Evolutionary conservation across 805 yeast species (phyloP).

Genomic region (Lachancea nothofagi): DNA sequence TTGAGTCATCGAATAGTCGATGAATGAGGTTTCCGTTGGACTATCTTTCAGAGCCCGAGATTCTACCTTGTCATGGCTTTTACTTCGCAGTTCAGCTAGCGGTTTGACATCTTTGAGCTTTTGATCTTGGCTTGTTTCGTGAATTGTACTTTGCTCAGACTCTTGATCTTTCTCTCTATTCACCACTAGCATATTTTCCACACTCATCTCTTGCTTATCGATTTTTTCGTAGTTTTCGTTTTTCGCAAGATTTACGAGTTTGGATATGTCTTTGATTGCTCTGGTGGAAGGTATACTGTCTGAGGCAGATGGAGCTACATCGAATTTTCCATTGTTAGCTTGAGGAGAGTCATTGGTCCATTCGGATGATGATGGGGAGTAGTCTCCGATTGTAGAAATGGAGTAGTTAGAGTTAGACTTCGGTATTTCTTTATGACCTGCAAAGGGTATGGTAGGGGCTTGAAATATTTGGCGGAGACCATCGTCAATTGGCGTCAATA

Average conservation of each 20-base stretch:
- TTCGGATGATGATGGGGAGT: slow-evolving; percentile 43
- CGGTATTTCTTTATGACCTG: slow-evolving; percentile 19
- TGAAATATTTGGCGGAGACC: slow-evolving; percentile 24
- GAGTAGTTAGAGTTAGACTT: slow-evolving; percentile 32
- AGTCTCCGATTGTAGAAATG: slow-evolving; percentile 41
- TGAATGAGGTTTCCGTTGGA: not conserved
- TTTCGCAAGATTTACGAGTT: slow-evolving; percentile 25
- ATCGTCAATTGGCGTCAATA: slow-evolving; percentile 12
- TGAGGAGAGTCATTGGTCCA: slow-evolving; percentile 39
- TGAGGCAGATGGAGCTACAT: slow-evolving; percentile 8
- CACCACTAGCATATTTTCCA: too few species aligned
- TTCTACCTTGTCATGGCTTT: too few species aligned
- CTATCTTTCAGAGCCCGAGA: too few species aligned
- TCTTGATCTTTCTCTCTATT: too few species aligned
- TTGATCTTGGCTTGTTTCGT: too few species aligned
- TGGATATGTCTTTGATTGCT: slow-evolving; percentile 39
- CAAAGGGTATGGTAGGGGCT: slow-evolving; percentile 30
- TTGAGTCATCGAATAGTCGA: not conserved
- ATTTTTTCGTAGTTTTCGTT: slow-evolving; percentile 16
- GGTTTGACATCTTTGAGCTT: not conserved
- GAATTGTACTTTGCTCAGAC: too few species aligned
- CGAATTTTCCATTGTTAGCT: slow-evolving; percentile 15
- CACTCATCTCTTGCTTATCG: slow-evolving; percentile 5
- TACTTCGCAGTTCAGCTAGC: not conserved
- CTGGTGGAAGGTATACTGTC: slow-evolving; percentile 35